Evolutionary conservation across 78 protist species (phyloP), one percentile per base, ranked within the genome.

Genomic region (Protostelium mycophagum): DNA sequence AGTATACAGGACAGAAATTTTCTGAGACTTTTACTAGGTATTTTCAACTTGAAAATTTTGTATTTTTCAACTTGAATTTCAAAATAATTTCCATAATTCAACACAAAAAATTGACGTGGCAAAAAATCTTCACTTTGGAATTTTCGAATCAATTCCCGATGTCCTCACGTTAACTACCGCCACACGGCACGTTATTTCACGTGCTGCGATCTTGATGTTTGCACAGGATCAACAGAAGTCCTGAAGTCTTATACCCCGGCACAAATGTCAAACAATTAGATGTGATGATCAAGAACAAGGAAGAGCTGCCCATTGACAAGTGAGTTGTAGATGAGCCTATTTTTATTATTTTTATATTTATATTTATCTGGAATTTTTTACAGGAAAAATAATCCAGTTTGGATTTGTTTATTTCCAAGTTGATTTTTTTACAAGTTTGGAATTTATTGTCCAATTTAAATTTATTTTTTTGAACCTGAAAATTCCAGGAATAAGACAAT

Each of bases 1-100:
- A 86, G 84, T 97, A 95, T 90, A 97, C 99, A 28, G 87, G 84
- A 29, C 85, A 39, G 25, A 83, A 90, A 16, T 95, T 94, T 35
- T 28, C 28, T 5, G 39, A 88, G 37, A 85, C 95, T 0, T 98
- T 98, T 89, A 85, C 93, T 16, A 51, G 73, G 5, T 92, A 90
- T 16, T 16, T 16, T 16, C 73, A 5, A 16, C 16, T 16, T 51
- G 31, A 5, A 25, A 5, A 5, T 51, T 51, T 16, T 51, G n/a
- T n/a, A n/a, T n/a, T n/a, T n/a, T n/a, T n/a, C n/a, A n/a, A n/a
- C n/a, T n/a, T n/a, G n/a, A n/a, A n/a, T n/a, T n/a, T n/a, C n/a
- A n/a, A n/a, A n/a, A n/a, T n/a, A n/a, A n/a, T n/a, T n/a, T n/a
- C n/a, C n/a, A n/a, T n/a, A n/a, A n/a, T n/a, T n/a, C n/a, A n/a